Evolutionary conservation across 1,284 basidiomycete species (phyloP), one percentile per base, ranked within the genome.

Genomic region (Cutaneotrichosporon cutaneum): DNA sequence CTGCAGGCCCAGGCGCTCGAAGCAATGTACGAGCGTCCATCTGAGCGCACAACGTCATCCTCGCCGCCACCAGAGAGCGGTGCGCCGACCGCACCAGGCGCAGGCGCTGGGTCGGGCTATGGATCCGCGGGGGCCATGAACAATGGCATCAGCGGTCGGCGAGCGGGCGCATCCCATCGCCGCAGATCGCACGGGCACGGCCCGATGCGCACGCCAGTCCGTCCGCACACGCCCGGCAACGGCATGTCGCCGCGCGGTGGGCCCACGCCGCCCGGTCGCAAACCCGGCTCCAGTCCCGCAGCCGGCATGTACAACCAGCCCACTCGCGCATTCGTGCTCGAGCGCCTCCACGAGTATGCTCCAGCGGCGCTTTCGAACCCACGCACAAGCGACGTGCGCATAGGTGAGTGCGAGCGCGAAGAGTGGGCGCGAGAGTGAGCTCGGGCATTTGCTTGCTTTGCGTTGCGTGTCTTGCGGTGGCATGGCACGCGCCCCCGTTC

Each of bases 361-460:
- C 64, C 61, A 4, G 63, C 68, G 35, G 75, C 72, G 54, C 79
- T 77, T 75, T 70, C 68, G 33, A 64, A 70, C 30, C 70, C 73
- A 0, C 65, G 68, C 8, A 72, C 72, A 1, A 61, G 73, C 11
- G 77, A 80, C 62, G 70, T 72, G 48, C 65, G 69, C n/a, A 68
- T 80, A 22, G 63, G 77, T 79, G 60, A 70, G 78, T 73, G 47
- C 22, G 22, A 26, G 45, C 44, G 30, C 18, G 11, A 36, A 0
- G 26, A 13, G 53, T 7, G 24, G 33, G 21, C 52, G 33, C 52
- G 8, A 24, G 32, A 54, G 10, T 51, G 26, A 51, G 47, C 47
- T 21, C 9, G 39, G 39, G 9, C 18, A 7, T 42, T 42, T 18
- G 35, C 35, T 4, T 13, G 35, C 13, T 36, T 45, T 45, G 44